These are phyloP conservation scores for Xylariales sp. DNA, from an alignment of 2,329 filamentous ascomycete species.

Conservation along the genomic window DNA sequence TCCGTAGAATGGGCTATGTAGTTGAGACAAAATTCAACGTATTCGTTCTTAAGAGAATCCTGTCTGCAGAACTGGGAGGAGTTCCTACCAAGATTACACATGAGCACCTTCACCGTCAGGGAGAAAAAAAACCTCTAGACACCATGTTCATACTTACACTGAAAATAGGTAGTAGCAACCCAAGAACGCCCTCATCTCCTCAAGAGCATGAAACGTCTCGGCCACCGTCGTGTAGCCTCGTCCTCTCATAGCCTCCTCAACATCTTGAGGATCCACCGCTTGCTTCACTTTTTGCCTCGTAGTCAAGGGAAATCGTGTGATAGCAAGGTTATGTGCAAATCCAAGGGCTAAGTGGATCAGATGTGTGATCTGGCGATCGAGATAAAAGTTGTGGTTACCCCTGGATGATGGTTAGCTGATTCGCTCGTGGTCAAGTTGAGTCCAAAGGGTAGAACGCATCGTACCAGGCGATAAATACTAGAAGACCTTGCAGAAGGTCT, in stretches of 20 bases:
- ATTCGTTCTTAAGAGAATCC: slow-evolving; percentile 24
- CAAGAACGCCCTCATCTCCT: slow-evolving; percentile 32
- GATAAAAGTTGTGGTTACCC: slow-evolving; percentile 29
- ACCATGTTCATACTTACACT: slow-evolving; percentile 23
- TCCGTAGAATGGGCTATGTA: slow-evolving; percentile 20
- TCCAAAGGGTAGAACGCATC: no score
- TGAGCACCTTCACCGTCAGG: not conserved
- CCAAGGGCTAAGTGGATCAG: slow-evolving; percentile 35
- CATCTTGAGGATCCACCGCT: slow-evolving; percentile 10
- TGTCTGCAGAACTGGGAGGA: slow-evolving; percentile 31
- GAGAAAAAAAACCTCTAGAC: not conserved
- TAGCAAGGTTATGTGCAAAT: slow-evolving; percentile 35
- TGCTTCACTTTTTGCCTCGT: slow-evolving; percentile 12
- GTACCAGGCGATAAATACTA: slow-evolving; percentile 42
- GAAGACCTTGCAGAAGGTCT: slow-evolving; percentile 41
- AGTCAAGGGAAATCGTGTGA: slow-evolving; percentile 20
- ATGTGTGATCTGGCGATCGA: slow-evolving; percentile 29
- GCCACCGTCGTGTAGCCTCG: slow-evolving; percentile 9
- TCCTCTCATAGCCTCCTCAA: not conserved
- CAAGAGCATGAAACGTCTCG: slow-evolving; percentile 23
- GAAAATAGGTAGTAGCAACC: slow-evolving; percentile 35
- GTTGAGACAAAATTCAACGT: slow-evolving; percentile 28
- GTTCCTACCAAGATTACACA: slow-evolving; percentile 20
- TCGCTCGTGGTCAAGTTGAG: no score
- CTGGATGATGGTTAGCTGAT: slow-evolving; percentile 14